These are phyloP conservation scores for Thuja plicata DNA, from an alignment of 83 land plant species.

Conservation along the genomic window DNA sequence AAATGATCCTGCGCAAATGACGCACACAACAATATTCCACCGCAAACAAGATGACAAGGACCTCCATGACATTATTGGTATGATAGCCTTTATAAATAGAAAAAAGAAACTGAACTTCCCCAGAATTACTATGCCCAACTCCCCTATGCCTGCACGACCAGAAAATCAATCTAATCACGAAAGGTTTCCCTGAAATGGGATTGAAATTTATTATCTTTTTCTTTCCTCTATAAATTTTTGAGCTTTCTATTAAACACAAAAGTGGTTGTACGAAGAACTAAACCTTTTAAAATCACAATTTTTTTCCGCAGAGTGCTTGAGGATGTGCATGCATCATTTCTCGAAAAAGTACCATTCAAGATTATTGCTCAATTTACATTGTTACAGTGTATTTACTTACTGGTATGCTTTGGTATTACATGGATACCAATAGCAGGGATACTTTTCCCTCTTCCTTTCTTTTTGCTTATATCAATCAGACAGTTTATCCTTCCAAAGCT, in stretches of 20 bases:
- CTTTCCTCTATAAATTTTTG: not conserved
- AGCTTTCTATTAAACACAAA: not conserved
- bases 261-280: not conserved
- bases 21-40: too few relatives aligned
- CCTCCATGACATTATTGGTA: too few relatives aligned
- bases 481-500: slow-evolving; percentile 40
- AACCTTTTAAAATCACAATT: not conserved
- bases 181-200: not conserved
- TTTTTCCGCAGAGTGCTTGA: slow-evolving; percentile 14
- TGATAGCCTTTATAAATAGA: too few relatives aligned
- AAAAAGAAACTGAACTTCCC: too few relatives aligned
- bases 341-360: slow-evolving; percentile 47
- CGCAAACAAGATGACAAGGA: too few relatives aligned
- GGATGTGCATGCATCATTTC: slow-evolving; percentile 24
- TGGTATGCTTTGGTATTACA: slow-evolving; percentile 44
- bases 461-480: slow-evolving; percentile 46
- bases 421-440: slow-evolving; percentile 58
- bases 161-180: not conserved
- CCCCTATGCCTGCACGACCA: too few relatives aligned
- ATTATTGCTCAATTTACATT: slow-evolving; percentile 34
- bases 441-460: slow-evolving; percentile 38
- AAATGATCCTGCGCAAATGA: too few relatives aligned
- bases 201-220: not conserved
- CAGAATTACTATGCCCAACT: too few relatives aligned
- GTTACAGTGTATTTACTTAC: slow-evolving; percentile 36